Evolutionary conservation across 768 basidiomycete species (phyloP).

Genomic region (Lepiota venenata): DNA sequence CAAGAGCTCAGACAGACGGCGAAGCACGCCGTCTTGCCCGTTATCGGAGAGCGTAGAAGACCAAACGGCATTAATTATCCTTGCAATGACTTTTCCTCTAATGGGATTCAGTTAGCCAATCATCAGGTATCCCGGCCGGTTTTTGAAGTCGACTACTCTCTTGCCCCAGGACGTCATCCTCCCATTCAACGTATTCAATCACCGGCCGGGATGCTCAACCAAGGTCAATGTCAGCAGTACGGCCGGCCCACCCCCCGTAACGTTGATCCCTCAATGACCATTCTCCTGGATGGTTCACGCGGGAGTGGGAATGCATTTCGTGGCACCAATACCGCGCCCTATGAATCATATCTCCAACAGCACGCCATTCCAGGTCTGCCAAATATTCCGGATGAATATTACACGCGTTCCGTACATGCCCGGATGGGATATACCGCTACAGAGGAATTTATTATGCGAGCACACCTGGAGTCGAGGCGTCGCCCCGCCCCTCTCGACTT

Average conservation of each 20-base stretch:
- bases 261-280: slow-evolving; percentile 36
- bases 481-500: slow-evolving; percentile 35
- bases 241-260: slow-evolving; percentile 7
- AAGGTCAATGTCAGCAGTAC: neutral
- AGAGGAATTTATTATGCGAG: slow-evolving; percentile 65
- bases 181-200: slow-evolving; percentile 16
- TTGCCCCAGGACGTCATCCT: slow-evolving; percentile 23
- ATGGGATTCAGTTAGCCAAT: neutral
- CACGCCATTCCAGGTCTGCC: slow-evolving; percentile 7
- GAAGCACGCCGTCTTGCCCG: neutral
- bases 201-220: neutral
- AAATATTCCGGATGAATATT: slow-evolving; percentile 26
- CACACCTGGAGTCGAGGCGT: slow-evolving; percentile 38
- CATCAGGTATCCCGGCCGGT: neutral
- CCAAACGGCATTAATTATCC: neutral
- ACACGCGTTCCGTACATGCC: slow-evolving; percentile 21
- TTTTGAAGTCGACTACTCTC: slow-evolving; percentile 38
- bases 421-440: slow-evolving; percentile 61
- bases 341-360: neutral
- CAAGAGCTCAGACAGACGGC: slow-evolving; percentile 41
- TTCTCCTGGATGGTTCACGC: slow-evolving; percentile 32
- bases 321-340: slow-evolving; percentile 5
- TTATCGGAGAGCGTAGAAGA: slow-evolving; percentile 6
- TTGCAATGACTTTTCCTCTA: slow-evolving; percentile 6
- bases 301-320: slow-evolving; percentile 18